Percentiles rank a stretch among this genome's conserved stretches.
These are phyloP conservation scores for Nitzschia inconspicua DNA, from an alignment of 108 stramenopile genomes.

Conservation along the genomic window DNA sequence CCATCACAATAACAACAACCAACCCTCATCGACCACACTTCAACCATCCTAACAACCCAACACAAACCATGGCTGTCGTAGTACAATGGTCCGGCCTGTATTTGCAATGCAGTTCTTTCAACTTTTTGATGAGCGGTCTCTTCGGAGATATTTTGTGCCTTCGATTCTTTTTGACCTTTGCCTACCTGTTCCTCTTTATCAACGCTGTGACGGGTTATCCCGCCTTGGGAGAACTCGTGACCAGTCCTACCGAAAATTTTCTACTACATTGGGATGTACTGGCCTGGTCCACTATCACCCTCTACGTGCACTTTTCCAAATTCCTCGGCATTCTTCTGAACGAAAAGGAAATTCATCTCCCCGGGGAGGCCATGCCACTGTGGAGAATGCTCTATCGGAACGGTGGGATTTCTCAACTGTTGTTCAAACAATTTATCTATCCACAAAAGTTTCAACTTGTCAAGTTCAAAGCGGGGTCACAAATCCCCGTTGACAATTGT, in stretches of 20 bases:
- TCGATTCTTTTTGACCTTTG: slow-evolving; percentile 20
- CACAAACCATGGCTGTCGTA: too few relatives aligned
- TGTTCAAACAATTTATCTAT: slow-evolving; percentile 20
- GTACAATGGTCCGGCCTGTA: not conserved
- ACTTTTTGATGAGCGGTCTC: slow-evolving; percentile 16
- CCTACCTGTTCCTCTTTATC: slow-evolving; percentile 20
- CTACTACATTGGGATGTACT: slow-evolving; percentile 20
- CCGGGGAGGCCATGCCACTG: slow-evolving; percentile 23
- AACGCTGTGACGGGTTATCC: slow-evolving; percentile 23
- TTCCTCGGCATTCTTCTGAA: slow-evolving; percentile 11
- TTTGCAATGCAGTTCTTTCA: not conserved
- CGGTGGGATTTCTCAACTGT: slow-evolving; percentile 19
- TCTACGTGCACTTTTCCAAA: slow-evolving; percentile 25
- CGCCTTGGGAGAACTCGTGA: slow-evolving; percentile 5
- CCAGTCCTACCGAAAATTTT: not conserved
- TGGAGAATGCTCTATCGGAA: slow-evolving; percentile 38
- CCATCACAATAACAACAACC: too few relatives aligned
- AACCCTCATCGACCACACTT: too few relatives aligned
- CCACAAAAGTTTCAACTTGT: slow-evolving; percentile 17
- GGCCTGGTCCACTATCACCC: slow-evolving; percentile 18
- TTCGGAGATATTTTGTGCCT: slow-evolving; percentile 23
- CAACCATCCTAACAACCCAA: too few relatives aligned
- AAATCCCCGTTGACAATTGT: slow-evolving; percentile 12
- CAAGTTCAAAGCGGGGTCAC: slow-evolving; percentile 6
- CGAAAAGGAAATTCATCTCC: slow-evolving; percentile 8